Conservation (phyloP, 768 basidiomycete species). For the Gelatoporia subvermispora region DNA sequence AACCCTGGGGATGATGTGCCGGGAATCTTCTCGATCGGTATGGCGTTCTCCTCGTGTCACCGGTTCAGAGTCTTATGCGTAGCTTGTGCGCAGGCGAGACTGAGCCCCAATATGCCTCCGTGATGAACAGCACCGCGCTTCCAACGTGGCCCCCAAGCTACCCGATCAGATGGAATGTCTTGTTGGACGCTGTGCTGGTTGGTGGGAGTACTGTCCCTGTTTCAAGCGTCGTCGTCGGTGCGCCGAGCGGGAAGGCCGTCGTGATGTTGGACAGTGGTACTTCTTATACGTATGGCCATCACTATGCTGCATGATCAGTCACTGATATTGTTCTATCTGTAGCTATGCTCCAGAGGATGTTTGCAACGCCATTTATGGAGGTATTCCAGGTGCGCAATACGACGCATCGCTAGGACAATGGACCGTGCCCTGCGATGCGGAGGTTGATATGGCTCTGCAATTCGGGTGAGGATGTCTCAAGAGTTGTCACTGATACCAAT, state of each 20-base stretch:
- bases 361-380: slow-evolving; percentile 65
- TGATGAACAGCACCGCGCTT: slow-evolving; percentile 54
- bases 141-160: slow-evolving; percentile 65
- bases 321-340: background rate
- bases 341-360: slow-evolving; percentile 69
- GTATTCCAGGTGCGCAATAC: slow-evolving; percentile 58
- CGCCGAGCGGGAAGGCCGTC: slow-evolving; percentile 68
- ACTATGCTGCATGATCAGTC: background rate
- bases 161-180: slow-evolving; percentile 72
- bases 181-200: slow-evolving; percentile 68
- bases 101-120: slow-evolving; percentile 54
- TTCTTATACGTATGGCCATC: slow-evolving; percentile 60
- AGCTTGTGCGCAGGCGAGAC: slow-evolving; percentile 54
- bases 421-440: slow-evolving; percentile 67
- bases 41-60: slow-evolving; percentile 6
- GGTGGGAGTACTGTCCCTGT: slow-evolving; percentile 48
- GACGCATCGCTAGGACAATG: slow-evolving; percentile 53
- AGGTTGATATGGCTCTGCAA: slow-evolving; percentile 77
- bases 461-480: slow-evolving; percentile 49
- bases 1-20: slow-evolving; percentile 49
- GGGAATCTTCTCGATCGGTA: slow-evolving; percentile 72
- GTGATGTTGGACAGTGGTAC: slow-evolving; percentile 78
- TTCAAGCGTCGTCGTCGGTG: slow-evolving; percentile 48
- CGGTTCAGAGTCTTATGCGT: background rate
- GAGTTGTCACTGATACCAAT: background rate